Evolutionary conservation across 805 yeast genomes (phyloP).

Genomic region (Dipodascus geniculatus): DNA sequence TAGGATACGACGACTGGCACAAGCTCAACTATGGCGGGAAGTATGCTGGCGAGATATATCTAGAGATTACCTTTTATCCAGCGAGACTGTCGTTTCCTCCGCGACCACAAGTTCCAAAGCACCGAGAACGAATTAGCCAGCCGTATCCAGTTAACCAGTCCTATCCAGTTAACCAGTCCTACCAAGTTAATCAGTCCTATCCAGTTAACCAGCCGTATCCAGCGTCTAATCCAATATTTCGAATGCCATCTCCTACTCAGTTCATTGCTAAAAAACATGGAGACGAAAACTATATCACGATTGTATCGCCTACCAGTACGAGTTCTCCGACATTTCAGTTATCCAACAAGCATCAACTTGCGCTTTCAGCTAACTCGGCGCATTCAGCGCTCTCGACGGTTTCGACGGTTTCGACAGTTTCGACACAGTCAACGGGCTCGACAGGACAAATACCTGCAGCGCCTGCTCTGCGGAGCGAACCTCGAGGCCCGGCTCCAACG

Average conservation of each 20-base stretch:
- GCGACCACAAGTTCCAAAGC: background rate
- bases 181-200: background rate
- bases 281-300: background rate
- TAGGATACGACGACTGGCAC: conserved; percentile 83
- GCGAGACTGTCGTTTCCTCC: conserved; percentile 19
- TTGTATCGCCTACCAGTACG: background rate
- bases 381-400: too few relatives aligned
- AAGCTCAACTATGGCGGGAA: conserved; percentile 52
- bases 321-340: background rate
- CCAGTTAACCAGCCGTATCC: background rate
- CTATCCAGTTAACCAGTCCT: background rate
- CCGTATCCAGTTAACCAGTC: background rate
- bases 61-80: conserved; percentile 90
- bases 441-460: too few relatives aligned
- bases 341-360: background rate
- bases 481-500: background rate
- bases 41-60: conserved; percentile 77
- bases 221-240: background rate
- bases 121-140: background rate
- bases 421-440: too few relatives aligned
- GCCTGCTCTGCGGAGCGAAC: background rate
- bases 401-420: too few relatives aligned
- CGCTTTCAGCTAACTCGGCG: background rate
- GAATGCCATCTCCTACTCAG: background rate
- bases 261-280: background rate